Evolutionary conservation across 768 basidiomycete genomes (phyloP).

Genomic region (Mycena metata): DNA sequence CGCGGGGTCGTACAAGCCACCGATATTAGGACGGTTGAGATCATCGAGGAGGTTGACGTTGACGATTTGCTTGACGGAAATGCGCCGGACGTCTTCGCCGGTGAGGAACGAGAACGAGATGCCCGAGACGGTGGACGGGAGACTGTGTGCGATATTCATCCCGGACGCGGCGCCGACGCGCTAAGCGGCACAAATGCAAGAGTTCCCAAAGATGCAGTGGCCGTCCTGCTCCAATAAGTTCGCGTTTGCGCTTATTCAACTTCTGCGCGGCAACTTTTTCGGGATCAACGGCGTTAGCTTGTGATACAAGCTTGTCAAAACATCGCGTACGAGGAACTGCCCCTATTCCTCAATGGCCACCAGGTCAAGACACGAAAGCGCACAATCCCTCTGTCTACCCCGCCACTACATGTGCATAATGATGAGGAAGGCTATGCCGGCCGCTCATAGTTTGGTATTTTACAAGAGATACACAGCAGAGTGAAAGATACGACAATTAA

Average conservation of each 20-base stretch:
- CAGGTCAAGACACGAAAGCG: too few species aligned
- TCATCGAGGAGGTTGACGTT: conserved; percentile 96
- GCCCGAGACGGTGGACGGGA: conserved; percentile 87
- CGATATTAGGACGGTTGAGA: conserved; percentile 90
- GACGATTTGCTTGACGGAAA: conserved; percentile 97
- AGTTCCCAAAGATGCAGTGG: neutral
- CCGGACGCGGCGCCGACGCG: conserved; percentile 24
- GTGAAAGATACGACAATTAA: conserved; percentile 27
- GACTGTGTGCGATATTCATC: conserved; percentile 93
- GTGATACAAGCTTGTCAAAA: conserved; percentile 8
- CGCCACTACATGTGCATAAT: too few species aligned
- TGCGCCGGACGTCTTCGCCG: conserved; percentile 87
- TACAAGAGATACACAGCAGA: conserved; percentile 24
- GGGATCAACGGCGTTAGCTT: neutral
- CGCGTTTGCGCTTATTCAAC: too few species aligned
- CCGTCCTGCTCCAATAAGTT: neutral
- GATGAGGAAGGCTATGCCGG: too few species aligned
- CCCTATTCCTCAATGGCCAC: too few species aligned
- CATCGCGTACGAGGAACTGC: neutral
- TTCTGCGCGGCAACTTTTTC: conserved; percentile 21
- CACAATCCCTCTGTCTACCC: too few species aligned
- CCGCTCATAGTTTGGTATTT: too few species aligned
- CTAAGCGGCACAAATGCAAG: neutral
- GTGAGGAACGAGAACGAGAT: conserved; percentile 95
- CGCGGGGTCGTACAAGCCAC: conserved; percentile 95